Base-by-base conservation (phyloP, 768 basidiomycete species). In the Pleurotus sapidus region DNA sequence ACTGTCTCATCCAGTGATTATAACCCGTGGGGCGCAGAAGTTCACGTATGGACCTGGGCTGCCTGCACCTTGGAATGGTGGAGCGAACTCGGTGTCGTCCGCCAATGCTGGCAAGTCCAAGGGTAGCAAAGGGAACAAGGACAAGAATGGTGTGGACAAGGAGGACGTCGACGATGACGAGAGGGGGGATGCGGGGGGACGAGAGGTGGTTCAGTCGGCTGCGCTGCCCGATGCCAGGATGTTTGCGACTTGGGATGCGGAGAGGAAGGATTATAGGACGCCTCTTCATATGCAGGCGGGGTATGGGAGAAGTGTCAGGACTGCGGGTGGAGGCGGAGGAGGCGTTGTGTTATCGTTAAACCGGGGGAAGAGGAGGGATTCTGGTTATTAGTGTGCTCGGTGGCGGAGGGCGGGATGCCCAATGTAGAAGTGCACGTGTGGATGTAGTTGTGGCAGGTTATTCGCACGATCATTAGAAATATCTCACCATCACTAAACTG, bases 1-100 rank as follows among this genome's bases (percentile, higher is more conserved):
- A 3, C 75, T 93, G 14, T 69, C 75, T 0, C 88, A 90, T 63
- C 90, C 90, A 3, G 80, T 85, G 0, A 77, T 84, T 1, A 76
- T 91, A 37, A 73, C 79, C 47, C 81, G 87, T 14, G 83, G 77
- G 4, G 59, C 67, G 20, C 79, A 78, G 60, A 69, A 75, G 7
- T 69, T 83, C 25, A 70, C 73, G 18, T 83, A 84, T 55, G 82
- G 82, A 1, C 57, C 59, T 3, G 80, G 80, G 4, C 69, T 80
- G 34, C 74, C 79, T 20, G 82, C 82, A 27, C 78, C 81, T 6
- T 84, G 82, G 81, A 83, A 84, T 58, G 67, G 76, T 7, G 30
- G 9, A 7, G 30, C 30, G 30, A 34, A 34, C 30, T 34, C 9
- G 30, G 30, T 11, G 30, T 34, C 30, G 30, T 34, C 30, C 11